Percentiles rank a stretch among this genome's conserved stretches.
These are phyloP conservation scores for Tilletia caries DNA, from an alignment of 1,284 basidiomycete species.

Conservation along the genomic window DNA sequence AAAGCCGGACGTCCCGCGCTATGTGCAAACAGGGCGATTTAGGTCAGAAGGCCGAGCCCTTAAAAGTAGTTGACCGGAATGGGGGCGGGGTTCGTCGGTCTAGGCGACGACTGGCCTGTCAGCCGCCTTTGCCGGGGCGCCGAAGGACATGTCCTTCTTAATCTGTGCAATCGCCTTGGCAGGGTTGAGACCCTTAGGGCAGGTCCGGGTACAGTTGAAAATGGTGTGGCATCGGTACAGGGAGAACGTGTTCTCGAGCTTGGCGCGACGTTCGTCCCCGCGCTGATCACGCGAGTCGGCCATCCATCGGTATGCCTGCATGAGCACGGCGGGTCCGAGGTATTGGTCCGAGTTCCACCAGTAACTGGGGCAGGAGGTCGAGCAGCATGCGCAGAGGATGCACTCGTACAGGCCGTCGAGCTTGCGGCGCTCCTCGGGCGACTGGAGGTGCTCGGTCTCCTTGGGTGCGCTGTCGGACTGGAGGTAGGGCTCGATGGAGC, in stretches of 20 bases:
- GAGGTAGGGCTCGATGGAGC: conserved; percentile 74
- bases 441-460: conserved; percentile 76
- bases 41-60: too few species aligned
- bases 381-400: conserved; percentile 66
- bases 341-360: conserved; percentile 99
- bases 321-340: conserved; percentile 90
- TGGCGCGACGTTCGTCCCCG: conserved; percentile 78
- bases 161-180: conserved; percentile 51
- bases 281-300: conserved; percentile 88
- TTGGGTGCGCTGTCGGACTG: conserved; percentile 52
- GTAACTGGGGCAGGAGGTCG: conserved; percentile 83
- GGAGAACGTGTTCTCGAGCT: conserved; percentile 90
- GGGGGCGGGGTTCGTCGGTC: neutral
- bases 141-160: conserved; percentile 21
- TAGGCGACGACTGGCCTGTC: conserved; percentile 1
- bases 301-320: conserved; percentile 84
- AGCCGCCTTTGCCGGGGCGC: neutral
- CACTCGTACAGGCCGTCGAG: conserved; percentile 93
- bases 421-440: conserved; percentile 85
- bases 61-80: too few species aligned
- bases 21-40: too few species aligned
- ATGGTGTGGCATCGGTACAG: conserved; percentile 77
- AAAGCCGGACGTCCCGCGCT: too few species aligned
- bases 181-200: conserved; percentile 87
- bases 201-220: conserved; percentile 92